Evolutionary conservation across 805 yeast species (phyloP), one percentile per base, ranked within the genome.

Genomic region (Monosporozyma solicola): DNA sequence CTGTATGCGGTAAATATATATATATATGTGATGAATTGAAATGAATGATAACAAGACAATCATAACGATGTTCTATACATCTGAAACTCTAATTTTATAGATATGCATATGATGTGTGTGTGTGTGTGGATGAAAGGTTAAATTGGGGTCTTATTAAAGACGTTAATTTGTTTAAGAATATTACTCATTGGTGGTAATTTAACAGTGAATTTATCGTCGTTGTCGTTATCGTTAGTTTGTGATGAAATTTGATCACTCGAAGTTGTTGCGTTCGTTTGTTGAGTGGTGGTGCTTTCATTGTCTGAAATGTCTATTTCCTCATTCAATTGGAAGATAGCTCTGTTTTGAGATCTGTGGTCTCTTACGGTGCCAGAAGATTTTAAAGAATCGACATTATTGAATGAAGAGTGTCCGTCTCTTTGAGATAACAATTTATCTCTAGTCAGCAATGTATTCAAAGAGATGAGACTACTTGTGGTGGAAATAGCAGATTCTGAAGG

Each of bases 101-200:
- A 43, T 11, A 43, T 43, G 46, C 46, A 43, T 43, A 43, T 43
- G 44, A 48, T 48, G 37, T 48, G 31, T 48, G 44, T 48, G 44
- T 33, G 32, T 37, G 43, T 35, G 25, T 32, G 43, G 29, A 20
- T 20, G 20, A 20, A 20, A 20, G 20, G 20, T 43, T 43, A 43
- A 24, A 43, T 43, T 43, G 44, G 45, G 5, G 51, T 25, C 35
- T 53, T 52, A 33, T 62, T 61, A 54, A 61, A 64, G 31, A 54
- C 53, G 47, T 62, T 62, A 37, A 64, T 62, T 41, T 63, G 61
- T 51, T 50, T 59, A 31, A 61, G 50, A 20, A 65, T 58, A 48
- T 59, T 61, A 49, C 64, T 59, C 27, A 65, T 54, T 9, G 68
- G 64, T 16, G 69, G 69, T 37, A 65, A 47, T 44, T 57, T 57